Evolutionary conservation across 2,329 filamentous ascomycete species (phyloP), one percentile per base, ranked within the genome.

Genomic region (Dichotomopilus funicola): DNA sequence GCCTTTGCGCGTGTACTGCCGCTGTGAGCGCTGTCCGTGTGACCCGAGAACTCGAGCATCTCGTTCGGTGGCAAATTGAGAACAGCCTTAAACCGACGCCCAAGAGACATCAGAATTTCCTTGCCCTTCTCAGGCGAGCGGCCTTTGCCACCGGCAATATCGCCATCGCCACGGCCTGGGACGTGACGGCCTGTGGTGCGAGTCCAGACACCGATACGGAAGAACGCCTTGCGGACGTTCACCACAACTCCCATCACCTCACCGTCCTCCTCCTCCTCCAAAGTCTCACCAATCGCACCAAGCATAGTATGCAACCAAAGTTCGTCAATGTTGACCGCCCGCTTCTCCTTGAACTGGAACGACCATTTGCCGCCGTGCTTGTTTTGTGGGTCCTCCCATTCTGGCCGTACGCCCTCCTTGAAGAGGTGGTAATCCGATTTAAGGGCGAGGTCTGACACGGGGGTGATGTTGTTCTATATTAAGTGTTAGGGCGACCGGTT

Each of bases 381-480:
- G 80, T 99, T 99, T 78, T 97, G 91, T 33, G 84, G 80, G 71
- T 99, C 94, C 75, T 99, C 94, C 94, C 94, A 99, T 76, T 99
- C 95, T 38, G 94, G 94, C 62, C 94, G 89, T 61, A 99, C 89
- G 63, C 91, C 91, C 66, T 87, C 87, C 80, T 99, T 99, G 87
- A 99, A 99, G 45, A 99, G 88, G 71, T 99, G 95, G 77, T 99
- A 99, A 73, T 99, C 94, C 69, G 94, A 96, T 79, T 99, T 99
- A 70, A 95, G 85, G 45, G 91, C 89, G 44, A 99, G 86, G 67
- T 97, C 91, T 65, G 92, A 96, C 65, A 95, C 92, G 44, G 91
- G 87, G 50, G 92, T 90, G 72, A 99, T 96, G 74, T 99, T 99
- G 82, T 99, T 99, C 95, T 99, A 57, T n/a, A 35, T 40, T 2